Percentiles rank a stretch among this genome's conserved stretches.
phyloP scores from a whole-genome alignment of 495 filamentous ascomycete genomes.

The Arthonia radiata region DNA sequence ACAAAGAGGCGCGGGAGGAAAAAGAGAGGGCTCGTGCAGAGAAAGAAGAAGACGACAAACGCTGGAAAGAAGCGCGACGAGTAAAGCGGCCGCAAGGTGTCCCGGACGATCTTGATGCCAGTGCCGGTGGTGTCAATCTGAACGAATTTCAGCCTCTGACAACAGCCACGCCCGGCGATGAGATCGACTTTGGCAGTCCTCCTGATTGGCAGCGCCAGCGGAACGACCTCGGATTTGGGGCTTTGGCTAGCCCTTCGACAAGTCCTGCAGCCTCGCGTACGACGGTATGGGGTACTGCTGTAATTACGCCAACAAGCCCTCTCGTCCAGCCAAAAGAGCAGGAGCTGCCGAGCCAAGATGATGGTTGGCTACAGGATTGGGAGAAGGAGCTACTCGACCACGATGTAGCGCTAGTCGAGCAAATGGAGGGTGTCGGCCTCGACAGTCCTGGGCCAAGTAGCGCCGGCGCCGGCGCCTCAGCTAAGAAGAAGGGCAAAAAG shows the following conservation, averaged over 20 bases:
- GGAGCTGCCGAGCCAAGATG: slow-evolving; percentile 22
- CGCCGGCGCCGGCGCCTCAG: slow-evolving; percentile 4
- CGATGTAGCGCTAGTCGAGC: slow-evolving; percentile 16
- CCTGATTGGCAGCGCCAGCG: slow-evolving; percentile 27
- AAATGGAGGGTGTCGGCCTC: slow-evolving; percentile 17
- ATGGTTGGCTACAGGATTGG: slow-evolving; percentile 69
- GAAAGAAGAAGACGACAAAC: slow-evolving; percentile 38
- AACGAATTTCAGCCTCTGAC: slow-evolving; percentile 44
- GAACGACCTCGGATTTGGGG: slow-evolving; percentile 30
- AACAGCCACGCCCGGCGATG: slow-evolving; percentile 16
- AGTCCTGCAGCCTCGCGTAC: slow-evolving; percentile 53
- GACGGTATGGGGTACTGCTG: slow-evolving; percentile 71
- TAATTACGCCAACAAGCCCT: slow-evolving; percentile 27
- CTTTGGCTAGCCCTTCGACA: slow-evolving; percentile 46
- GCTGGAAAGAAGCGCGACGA: slow-evolving; percentile 11
- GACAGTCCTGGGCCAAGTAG: too few species aligned
- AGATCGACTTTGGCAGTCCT: slow-evolving; percentile 18
- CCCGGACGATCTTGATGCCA: slow-evolving; percentile 21
- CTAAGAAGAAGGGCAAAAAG: slow-evolving; percentile 55
- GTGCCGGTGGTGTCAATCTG: background rate
- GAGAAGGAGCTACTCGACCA: slow-evolving; percentile 38
- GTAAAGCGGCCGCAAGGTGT: slow-evolving; percentile 12
- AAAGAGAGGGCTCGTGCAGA: slow-evolving; percentile 75
- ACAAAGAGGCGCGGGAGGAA: slow-evolving; percentile 77
- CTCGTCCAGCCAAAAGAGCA: slow-evolving; percentile 15